These are phyloP conservation scores for Musa beccarii DNA, from an alignment of 176 grass and related monocot genomes.

Conservation along the genomic window DNA sequence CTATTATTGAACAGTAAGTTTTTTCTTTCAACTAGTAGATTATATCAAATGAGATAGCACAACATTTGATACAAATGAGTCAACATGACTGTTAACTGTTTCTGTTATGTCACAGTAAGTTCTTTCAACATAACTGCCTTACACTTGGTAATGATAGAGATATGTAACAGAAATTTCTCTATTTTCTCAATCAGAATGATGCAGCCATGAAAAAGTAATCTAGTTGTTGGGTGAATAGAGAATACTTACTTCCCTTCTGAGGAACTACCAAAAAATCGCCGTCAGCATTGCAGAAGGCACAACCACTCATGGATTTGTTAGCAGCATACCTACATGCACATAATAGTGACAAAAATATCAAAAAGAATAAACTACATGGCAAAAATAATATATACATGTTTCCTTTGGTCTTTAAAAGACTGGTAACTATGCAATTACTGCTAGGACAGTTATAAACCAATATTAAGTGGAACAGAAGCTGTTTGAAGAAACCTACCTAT, in stretches of 20 bases:
- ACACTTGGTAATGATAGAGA: neutral
- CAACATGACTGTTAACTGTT: too few species aligned
- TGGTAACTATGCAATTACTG: neutral
- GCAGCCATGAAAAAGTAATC: neutral
- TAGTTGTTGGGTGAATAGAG: neutral
- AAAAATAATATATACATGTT: neutral
- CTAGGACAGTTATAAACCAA: neutral
- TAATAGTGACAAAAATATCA: neutral
- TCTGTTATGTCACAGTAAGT: too few species aligned
- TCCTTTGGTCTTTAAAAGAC: neutral
- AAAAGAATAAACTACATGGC: neutral
- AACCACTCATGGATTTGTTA: slow-evolving; percentile 81
- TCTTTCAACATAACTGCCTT: too few species aligned
- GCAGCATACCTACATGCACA: slow-evolving; percentile 53
- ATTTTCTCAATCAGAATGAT: neutral
- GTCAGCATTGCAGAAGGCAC: slow-evolving; percentile 85
- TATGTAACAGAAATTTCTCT: neutral
- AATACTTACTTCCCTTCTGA: slow-evolving; percentile 63
- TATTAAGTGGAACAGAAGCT: too few species aligned
- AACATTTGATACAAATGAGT: neutral
- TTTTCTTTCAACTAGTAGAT: neutral
- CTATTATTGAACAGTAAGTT: neutral
- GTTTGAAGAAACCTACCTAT: neutral
- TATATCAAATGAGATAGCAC: neutral
- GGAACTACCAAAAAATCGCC: slow-evolving; percentile 90